Evolutionary conservation across 1,139 yeast species (phyloP).

Genomic region (Schizosaccharomyces versatilis): DNA sequence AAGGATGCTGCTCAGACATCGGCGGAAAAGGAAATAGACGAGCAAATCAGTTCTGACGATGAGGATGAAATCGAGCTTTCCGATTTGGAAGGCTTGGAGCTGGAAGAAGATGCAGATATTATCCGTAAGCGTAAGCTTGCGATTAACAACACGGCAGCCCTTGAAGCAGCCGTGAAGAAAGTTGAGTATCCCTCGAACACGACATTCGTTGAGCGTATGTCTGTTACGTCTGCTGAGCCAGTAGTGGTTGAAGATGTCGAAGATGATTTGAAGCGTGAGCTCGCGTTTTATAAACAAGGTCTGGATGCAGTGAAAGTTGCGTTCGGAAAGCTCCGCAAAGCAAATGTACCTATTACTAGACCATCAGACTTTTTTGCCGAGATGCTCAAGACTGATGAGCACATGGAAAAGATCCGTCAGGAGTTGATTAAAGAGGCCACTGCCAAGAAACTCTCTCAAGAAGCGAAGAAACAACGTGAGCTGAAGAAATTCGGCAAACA

Average conservation of each 20-base stretch:
- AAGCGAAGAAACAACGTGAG: constrained; percentile 81
- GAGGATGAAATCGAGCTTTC: constrained; percentile 18
- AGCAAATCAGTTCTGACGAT: constrained; percentile 5
- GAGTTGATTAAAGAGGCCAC: constrained; percentile 72
- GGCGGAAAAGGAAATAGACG: no score
- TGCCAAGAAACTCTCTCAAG: constrained; percentile 76
- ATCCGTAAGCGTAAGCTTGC: constrained; percentile 81
- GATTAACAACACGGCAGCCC: constrained; percentile 23
- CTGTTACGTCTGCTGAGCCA: constrained; percentile 37
- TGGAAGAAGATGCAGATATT: constrained; percentile 54
- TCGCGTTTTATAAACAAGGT: constrained; percentile 78
- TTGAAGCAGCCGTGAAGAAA: constrained; percentile 18
- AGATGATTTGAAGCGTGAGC: constrained; percentile 78
- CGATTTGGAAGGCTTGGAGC: constrained; percentile 19
- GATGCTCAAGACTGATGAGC: constrained; percentile 94
- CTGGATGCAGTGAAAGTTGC: constrained; percentile 63
- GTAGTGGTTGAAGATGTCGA: constrained; percentile 58
- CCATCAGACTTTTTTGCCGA: constrained; percentile 95
- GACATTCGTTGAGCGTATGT: constrained; percentile 65
- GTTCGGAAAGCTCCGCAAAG: constrained; percentile 30
- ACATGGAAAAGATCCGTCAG: constrained; percentile 76
- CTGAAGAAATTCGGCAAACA: constrained; percentile 94
- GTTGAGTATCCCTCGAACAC: constrained; percentile 24
- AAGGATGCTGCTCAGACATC: no score
- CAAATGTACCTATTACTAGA: constrained; percentile 59